Percentiles rank a stretch among this genome's conserved stretches.
Conservation (phyloP, 257 asterid genomes). For the Forsythia suspensa region DNA sequence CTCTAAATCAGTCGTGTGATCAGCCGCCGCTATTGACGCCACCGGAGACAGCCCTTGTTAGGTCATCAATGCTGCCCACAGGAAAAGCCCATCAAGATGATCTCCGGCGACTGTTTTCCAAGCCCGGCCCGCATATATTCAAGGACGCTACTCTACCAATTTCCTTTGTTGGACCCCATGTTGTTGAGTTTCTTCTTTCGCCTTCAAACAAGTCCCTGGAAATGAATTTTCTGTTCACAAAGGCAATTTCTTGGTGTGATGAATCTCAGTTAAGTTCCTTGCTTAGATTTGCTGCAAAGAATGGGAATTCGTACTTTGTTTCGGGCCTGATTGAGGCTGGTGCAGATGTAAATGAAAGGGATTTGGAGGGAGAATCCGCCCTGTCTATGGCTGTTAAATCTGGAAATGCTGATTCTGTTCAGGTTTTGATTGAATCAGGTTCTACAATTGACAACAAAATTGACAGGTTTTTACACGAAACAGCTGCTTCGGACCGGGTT, state of each 20-base stretch:
- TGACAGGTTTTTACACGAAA: constrained; percentile 48
- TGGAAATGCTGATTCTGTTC: constrained; percentile 42
- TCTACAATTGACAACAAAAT: constrained; percentile 25
- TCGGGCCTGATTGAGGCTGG: constrained; percentile 60
- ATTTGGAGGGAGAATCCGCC: constrained; percentile 22
- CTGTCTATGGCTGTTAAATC: constrained; percentile 52
- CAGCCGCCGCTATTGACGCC: constrained; percentile 63
- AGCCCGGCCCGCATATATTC: constrained; percentile 63
- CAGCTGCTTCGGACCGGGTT: constrained; percentile 41
- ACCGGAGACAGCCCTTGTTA: constrained; percentile 43
- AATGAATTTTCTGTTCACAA: constrained; percentile 32
- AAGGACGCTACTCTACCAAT: constrained; percentile 63
- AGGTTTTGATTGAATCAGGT: constrained; percentile 54
- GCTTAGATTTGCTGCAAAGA: constrained; percentile 42
- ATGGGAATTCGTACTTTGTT: constrained; percentile 39
- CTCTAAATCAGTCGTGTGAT: constrained; percentile 28
- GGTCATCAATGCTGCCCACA: constrained; percentile 75
- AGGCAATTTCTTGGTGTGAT: constrained; percentile 54
- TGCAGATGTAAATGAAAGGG: constrained; percentile 49
- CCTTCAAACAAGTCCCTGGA: constrained; percentile 35
- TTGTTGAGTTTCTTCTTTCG: constrained; percentile 56
- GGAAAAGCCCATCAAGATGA: constrained; percentile 68
- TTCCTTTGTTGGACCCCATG: constrained; percentile 53
- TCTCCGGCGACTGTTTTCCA: constrained; percentile 61
- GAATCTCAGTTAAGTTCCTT: constrained; percentile 43